Conservation (phyloP, 2,329 filamentous ascomycete species). For the Alternaria brassicicola region DNA sequence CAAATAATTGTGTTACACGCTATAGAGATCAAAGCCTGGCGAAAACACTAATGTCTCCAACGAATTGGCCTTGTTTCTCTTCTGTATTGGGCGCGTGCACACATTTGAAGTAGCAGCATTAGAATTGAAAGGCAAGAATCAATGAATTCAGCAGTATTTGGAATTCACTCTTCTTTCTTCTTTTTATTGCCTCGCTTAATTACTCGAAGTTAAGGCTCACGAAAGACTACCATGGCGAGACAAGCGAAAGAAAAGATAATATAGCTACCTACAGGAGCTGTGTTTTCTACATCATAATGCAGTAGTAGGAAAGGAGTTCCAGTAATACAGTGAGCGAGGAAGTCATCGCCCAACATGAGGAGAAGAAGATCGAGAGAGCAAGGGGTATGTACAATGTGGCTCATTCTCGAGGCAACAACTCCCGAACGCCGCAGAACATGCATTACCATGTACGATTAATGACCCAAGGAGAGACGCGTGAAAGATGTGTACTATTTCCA, state of each 20-base stretch:
- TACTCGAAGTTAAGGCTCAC: background rate
- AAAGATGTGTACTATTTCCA: background rate
- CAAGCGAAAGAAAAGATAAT: conserved; percentile 2
- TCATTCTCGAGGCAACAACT: background rate
- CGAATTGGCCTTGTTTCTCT: background rate
- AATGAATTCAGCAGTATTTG: background rate
- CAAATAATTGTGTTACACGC: background rate
- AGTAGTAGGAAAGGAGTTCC: background rate
- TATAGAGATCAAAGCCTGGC: background rate
- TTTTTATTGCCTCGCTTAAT: background rate
- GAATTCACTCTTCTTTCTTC: background rate
- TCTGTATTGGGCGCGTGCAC: background rate
- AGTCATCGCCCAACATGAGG: background rate
- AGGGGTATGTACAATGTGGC: conserved; percentile 18
- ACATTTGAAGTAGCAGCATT: background rate
- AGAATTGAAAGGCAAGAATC: background rate
- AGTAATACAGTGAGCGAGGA: conserved; percentile 14
- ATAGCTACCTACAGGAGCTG: background rate
- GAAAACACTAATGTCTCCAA: background rate
- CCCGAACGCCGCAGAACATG: conserved; percentile 12
- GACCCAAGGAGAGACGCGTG: conserved; percentile 3
- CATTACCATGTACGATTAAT: conserved; percentile 7
- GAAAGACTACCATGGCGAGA: conserved; percentile 2
- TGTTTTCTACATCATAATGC: conserved; percentile 3
- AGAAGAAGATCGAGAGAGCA: conserved; percentile 2